phyloP scores from a whole-genome alignment of 495 filamentous ascomycete genomes.

The Pyronema omphalodes region DNA sequence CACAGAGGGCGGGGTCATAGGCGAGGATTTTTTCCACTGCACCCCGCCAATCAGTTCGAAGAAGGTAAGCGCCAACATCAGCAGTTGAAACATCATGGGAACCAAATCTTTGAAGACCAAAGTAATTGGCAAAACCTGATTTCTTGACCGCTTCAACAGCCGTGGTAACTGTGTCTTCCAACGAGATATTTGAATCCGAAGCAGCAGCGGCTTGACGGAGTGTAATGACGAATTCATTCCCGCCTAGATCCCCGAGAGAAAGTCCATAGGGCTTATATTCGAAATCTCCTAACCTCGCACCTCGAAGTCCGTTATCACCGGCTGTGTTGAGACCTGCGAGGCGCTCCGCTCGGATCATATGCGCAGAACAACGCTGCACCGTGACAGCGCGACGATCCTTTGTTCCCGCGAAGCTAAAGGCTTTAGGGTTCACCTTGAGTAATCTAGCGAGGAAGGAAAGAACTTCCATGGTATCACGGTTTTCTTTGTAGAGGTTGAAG shows the following conservation, averaged over 20 bases:
- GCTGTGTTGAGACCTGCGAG: constrained; percentile 41
- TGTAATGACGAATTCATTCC: constrained; percentile 85
- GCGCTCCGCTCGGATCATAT: constrained; percentile 41
- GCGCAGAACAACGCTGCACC: constrained; percentile 61
- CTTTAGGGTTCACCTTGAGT: constrained; percentile 41
- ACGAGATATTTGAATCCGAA: constrained; percentile 17
- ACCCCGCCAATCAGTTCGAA: constrained; percentile 59
- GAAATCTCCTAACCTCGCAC: constrained; percentile 57
- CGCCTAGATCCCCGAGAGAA: constrained; percentile 60
- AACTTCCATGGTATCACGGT: constrained; percentile 93
- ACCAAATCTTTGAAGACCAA: constrained; percentile 84
- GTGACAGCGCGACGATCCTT: constrained; percentile 87
- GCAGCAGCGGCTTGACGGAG: constrained; percentile 45
- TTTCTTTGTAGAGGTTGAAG: constrained; percentile 92
- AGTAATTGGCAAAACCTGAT: constrained; percentile 88
- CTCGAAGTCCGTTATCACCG: constrained; percentile 29
- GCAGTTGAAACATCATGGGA: constrained; percentile 60
- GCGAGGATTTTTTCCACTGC: constrained; percentile 56
- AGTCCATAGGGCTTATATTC: constrained; percentile 49
- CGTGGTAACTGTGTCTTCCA: constrained; percentile 35
- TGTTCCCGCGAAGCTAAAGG: constrained; percentile 75
- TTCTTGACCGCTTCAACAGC: constrained; percentile 37
- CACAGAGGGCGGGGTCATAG: constrained; percentile 39
- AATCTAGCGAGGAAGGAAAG: constrained; percentile 50
- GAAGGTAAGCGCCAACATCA: constrained; percentile 59